Evolutionary conservation across 352 stramenopile species (phyloP), one percentile per base, ranked within the genome.

Genomic region (Phytophthora multivora): DNA sequence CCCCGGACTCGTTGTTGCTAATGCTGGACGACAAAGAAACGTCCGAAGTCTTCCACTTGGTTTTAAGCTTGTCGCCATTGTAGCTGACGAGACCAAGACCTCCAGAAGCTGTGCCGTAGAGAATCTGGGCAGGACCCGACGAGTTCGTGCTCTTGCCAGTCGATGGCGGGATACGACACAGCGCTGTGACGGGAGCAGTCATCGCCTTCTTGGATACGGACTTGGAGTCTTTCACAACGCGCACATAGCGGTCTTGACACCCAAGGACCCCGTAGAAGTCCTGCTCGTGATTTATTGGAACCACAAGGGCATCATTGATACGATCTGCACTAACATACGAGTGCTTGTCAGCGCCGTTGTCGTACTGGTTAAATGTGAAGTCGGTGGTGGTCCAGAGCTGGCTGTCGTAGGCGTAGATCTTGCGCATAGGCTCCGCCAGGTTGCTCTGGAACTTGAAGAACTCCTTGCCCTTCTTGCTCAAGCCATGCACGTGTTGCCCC

Each of bases 371-470:
- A 49, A 89, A 90, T 49, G 89, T 88, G 49, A 83, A 91, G 55
- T 94, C 84, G 1, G 81, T 93, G 5, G 75, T 72, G 12, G 79
- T 89, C 75, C 79, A 93, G 19, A 96, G 74, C 26, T 88, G 82
- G n/a, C 54, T 75, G 49, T 95, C 85, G 47, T 79, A 76, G 19
- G 72, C 74, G 57, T 85, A 62, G 25, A 95, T 77, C 57, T 89
- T 86, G 50, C 79, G 81, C 64, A 96, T 83, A 1, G 86, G 72
- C 60, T 96, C 88, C 31, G 79, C 79, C 25, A 96, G 58, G 38
- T 94, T 96, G 70, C 84, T 93, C 63, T 92, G 82, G 73, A 94
- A 93, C 63, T 80, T 89, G 67, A 91, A 92, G 52, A 92, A 88
- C 70, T 91, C 86, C 39, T 93, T 96, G 50, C 86, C 88, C 38